Evolutionary conservation across 176 grass and related monocot genomes (phyloP).

Genomic region (Avena eriantha): DNA sequence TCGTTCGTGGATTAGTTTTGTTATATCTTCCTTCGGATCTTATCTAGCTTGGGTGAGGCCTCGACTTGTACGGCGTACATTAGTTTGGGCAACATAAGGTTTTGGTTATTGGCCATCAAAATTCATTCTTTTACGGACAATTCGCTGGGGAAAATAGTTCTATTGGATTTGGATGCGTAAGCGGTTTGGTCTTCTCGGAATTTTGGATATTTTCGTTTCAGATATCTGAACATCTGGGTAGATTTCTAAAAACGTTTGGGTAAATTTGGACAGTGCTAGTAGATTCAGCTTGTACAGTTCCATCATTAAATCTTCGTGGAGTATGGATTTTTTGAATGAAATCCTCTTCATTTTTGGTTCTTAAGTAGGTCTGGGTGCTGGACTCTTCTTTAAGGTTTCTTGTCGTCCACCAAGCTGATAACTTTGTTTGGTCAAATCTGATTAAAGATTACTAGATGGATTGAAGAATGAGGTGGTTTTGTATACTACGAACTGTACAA

Average conservation of each 20-base stretch:
- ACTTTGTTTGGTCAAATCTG: conserved; percentile 25
- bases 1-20: not conserved
- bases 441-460: conserved; percentile 6
- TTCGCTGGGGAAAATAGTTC: not conserved
- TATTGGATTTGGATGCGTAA: not conserved
- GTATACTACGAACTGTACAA: not conserved
- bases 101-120: conserved; percentile 10
- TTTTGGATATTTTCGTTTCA: not conserved
- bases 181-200: not conserved
- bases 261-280: not conserved
- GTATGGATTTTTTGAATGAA: conserved; percentile 16
- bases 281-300: not conserved
- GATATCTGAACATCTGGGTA: not conserved
- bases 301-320: not conserved
- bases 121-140: not conserved
- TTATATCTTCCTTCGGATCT: not conserved
- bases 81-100: not conserved
- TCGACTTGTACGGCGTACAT: not conserved
- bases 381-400: not conserved
- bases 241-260: not conserved
- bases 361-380: not conserved
- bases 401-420: conserved; percentile 16
- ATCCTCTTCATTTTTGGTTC: not conserved
- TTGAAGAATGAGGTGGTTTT: not conserved
- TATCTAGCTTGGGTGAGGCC: not conserved